phyloP scores from a whole-genome alignment of 1,284 basidiomycete species.

The Anthracocystis setariae region DNA sequence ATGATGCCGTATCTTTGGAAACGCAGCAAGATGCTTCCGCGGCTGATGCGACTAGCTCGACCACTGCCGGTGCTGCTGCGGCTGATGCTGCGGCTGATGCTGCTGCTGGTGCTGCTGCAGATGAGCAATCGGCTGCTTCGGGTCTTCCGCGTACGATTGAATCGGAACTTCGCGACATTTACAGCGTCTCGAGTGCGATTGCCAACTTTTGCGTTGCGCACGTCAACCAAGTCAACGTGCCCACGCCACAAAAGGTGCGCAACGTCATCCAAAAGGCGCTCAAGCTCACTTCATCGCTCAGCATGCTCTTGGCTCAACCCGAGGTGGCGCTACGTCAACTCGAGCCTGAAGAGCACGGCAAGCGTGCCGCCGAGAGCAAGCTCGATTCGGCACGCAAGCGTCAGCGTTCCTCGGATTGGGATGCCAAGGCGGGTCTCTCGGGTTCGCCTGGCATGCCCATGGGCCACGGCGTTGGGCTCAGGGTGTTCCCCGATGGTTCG shows the following conservation, averaged over 20 bases:
- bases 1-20: conserved; percentile 3
- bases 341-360: conserved; percentile 36
- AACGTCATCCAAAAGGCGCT: conserved; percentile 48
- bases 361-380: conserved; percentile 40
- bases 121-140: conserved; percentile 7
- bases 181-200: conserved; percentile 51
- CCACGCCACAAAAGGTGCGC: conserved; percentile 46
- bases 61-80: no score
- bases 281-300: conserved; percentile 55
- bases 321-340: conserved; percentile 49
- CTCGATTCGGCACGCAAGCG: conserved; percentile 49
- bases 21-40: conserved; percentile 14
- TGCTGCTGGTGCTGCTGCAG: no score
- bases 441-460: conserved; percentile 14
- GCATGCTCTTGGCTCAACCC: conserved; percentile 46
- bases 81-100: no score
- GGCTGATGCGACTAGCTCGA: no score
- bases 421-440: conserved; percentile 11
- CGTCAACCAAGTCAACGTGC: conserved; percentile 39
- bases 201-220: conserved; percentile 53
- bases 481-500: conserved; percentile 43
- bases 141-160: conserved; percentile 37
- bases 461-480: conserved; percentile 17
- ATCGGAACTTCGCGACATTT: conserved; percentile 45
- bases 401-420: conserved; percentile 47